Percentiles rank a stretch among this genome's conserved stretches.
Conservation (phyloP, 192 early-diverging fungal species). For the Coemansia interrupta region DNA sequence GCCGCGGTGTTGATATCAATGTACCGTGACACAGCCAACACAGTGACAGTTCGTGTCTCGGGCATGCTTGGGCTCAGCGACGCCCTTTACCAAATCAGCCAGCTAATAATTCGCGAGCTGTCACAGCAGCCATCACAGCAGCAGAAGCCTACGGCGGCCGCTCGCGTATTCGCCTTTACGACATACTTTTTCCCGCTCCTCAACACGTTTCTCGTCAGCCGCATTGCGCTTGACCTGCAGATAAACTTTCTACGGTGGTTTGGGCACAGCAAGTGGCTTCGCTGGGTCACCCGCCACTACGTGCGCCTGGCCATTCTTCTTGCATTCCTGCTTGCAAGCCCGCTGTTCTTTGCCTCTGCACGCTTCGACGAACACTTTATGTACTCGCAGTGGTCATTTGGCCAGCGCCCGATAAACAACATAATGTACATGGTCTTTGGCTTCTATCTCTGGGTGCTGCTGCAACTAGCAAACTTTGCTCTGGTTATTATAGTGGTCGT, state of each 20-base stretch:
- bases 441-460: constrained; percentile 34
- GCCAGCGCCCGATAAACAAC: constrained; percentile 14
- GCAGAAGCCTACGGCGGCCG: constrained; percentile 12
- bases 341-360: constrained; percentile 33
- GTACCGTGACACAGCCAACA: constrained; percentile 36
- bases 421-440: constrained; percentile 32
- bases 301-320: constrained; percentile 12
- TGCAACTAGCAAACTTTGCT: constrained; percentile 39
- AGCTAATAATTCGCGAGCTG: constrained; percentile 39
- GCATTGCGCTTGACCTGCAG: constrained; percentile 44
- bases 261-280: constrained; percentile 22
- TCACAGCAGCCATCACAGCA: constrained; percentile 14
- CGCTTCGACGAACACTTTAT: constrained; percentile 28
- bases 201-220: constrained; percentile 34
- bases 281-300: constrained; percentile 40
- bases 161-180: constrained; percentile 35
- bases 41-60: constrained; percentile 40
- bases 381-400: constrained; percentile 44
- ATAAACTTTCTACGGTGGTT: constrained; percentile 44
- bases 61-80: constrained; percentile 42
- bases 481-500: constrained; percentile 31
- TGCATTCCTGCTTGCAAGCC: constrained; percentile 24
- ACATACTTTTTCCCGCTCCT: constrained; percentile 40
- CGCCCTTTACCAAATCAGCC: constrained; percentile 35
- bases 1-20: constrained; percentile 33